Evolutionary conservation across 441 rosid species (phyloP), one percentile per base, ranked within the genome.

Genomic region (Croton setiger): DNA sequence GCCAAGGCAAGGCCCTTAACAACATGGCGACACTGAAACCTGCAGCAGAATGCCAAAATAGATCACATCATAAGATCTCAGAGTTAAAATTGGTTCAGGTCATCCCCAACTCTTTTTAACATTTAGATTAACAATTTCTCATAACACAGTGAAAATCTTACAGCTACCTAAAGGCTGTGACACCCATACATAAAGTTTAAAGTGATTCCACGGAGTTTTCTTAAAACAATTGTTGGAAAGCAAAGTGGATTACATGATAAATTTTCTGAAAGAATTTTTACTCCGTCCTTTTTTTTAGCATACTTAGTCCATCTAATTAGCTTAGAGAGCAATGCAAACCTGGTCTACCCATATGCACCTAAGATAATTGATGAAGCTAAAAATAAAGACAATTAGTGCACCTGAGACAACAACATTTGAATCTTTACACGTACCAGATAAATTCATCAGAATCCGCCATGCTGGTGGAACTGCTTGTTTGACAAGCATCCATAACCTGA

Each of bases 1-100:
- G 81, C 78, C 74, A 82, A 82, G 49, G 86, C 83, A 43, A 91
- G 73, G 44, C 97, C 98, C 79, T 83, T 88, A 52, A 90, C 76
- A 49, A 84, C 89, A 75, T 86, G 96, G 49, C 90, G 86, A 68
- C 94, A 91, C 23, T 88, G 97, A 73, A 85, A 91, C 96, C 98
- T 90, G 81, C 70, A 68, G 60, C 62, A 66, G 64, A 14, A 60
- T 39, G 33, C 10, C 45, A 33, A n/a, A n/a, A 70, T 15, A 37
- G 33, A 27, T 37, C 4, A 62, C 36, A 48, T 10, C 18, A 56
- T 13, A 36, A 67, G 44, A 27, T 37, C 15, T 7, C 4, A n/a
- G 6, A 53, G 45, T 47, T 35, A 27, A 63, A 21, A 45, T 15
- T 27, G 39, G 17, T 27, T 27, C 54, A 63, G 20, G 14, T 20